Base-by-base conservation (phyloP, 768 basidiomycete species). In the Termitomyces eurrhizus region DNA sequence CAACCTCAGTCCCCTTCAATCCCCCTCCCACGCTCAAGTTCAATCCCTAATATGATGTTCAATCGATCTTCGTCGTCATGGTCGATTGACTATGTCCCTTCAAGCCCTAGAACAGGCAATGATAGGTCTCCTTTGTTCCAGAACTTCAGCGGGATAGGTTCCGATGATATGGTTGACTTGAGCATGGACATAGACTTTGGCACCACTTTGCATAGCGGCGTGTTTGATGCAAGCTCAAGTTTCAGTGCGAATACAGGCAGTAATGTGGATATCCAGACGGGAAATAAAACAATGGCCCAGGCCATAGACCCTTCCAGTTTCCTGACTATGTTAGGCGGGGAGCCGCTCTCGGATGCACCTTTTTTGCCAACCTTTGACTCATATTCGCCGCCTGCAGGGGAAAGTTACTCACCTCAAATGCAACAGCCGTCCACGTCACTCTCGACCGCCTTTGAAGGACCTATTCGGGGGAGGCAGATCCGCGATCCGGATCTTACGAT, bases 281-380 rank as follows among this genome's bases (percentile, higher is more conserved):
- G 41, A 36, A 24, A 35, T 56, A 52, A 63, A 7, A 63, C 61
- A 52, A 67, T 62, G 32, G 55, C 63, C 26, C 58, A 56, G 21
- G 33, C 32, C 21, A 29, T 73, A 64, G 74, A 74, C 50, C 66
- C 73, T 16, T 69, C 69, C 12, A 71, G 69, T n/a, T 72, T 68
- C 59, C 64, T 75, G 21, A 76, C 74, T 18, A 78, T 80, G 75
- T 66, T 75, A 26, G 74, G 75, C 33, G 78, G 78, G 21, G 72
- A 78, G 55, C 72, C 74, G 46, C 69, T 80, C 39, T 70, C 77
- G 12, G 68, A 77, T 58, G 69, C 72, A 14, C 79, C 78, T 41
- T 79, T 74, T 68, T 66, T 69, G n/a, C 67, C 67, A 18, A 64
- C 68, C 14, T 67, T 67, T 44, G 62, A 65, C 44, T 63, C 60